Evolutionary conservation across 2,329 filamentous ascomycete genomes (phyloP), one percentile per base, ranked within the genome.

Genomic region (Coniochaeta sp.): DNA sequence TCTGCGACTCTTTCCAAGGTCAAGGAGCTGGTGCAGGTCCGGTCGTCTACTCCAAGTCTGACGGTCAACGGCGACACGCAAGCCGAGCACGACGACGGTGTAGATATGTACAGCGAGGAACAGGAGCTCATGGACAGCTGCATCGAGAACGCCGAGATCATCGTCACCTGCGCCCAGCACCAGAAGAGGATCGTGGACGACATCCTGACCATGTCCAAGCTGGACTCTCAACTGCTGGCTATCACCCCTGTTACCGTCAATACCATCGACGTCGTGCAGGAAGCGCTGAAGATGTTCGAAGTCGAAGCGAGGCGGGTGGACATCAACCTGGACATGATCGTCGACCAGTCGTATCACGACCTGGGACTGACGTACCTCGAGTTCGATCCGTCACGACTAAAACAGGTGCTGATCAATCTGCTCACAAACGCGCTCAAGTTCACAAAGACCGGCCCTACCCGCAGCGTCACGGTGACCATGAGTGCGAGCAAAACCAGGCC

Each of bases 351-450:
- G 0, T 89, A 87, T 68, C 75, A 75, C 4, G 73, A 80, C 1
- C 75, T 87, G 1, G 74, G 74, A 0, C 75, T 89, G 36, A 83
- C 88, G 38, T 91, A 85, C 78, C 83, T 92, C 3, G 74, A 80
- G 36, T 73, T 91, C 31, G 90, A 93, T 69, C 87, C 90, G 0
- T 89, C 87, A 17, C 81, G 90, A 26, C 85, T 93, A 57, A 81
- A 89, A 58, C 90, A 93, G 71, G 88, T 93, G 0, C 77, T 93
- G 3, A 91, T 93, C 70, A 93, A 93, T 66, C 79, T 93, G 1
- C 82, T 90, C 9, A 90, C 89, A 8, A 93, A 93, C 67, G 89
- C 89, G 0, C 87, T 93, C 71, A 93, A 93, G 67, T 93, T 93
- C 68, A 93, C 90, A 1, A 85, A 85, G 38, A 79, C 79, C 0